Evolutionary conservation across 2,329 filamentous ascomycete species (phyloP), one percentile per base, ranked within the genome.

Genomic region (Talaromyces verruculosus): DNA sequence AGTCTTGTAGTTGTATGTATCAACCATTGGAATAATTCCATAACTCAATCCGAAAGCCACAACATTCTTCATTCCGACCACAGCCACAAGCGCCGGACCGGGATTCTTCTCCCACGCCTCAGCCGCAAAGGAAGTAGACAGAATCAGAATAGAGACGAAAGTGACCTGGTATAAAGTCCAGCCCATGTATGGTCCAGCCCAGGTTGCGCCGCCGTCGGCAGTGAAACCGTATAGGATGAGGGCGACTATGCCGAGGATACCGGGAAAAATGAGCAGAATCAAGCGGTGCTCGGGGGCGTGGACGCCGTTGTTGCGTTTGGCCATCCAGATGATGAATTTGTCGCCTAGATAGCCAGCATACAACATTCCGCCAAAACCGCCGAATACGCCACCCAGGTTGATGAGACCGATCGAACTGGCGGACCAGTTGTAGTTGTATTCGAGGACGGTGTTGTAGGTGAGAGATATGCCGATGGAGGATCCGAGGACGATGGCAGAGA

Each of bases 401-500:
- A 73, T 73, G 17, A 73, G 57, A n/a, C 72, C 72, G 11, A 73
- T 67, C 22, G 64, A 70, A 59, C 67, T 59, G 2, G 71, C 66
- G 17, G 71, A 47, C 77, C 78, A 80, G 65, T 72, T 68, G 61
- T 78, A 80, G 37, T 67, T 70, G 17, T 73, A 69, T 6, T 61
- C 28, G 28, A 81, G 71, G 2, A 81, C 74, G 0, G 74, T 71
- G 62, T 76, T 73, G 66, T 81, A 81, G 1, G 75, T 77, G 10
- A 80, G 69, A 0, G 76, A 77, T 65, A 80, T 78, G 25, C 75
- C 75, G 28, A 81, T 75, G 19, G 71, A 72, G n/a, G 71, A 72
- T 3, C 77, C 79, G 0, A 81, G 74, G 2, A 73, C 71, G 45
- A 79, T 77, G 3, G 78, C 78, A 3, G 76, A 73, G 0, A 76